phyloP scores from a whole-genome alignment of 805 yeast genomes.

The Wickerhamomyces ciferrii region DNA sequence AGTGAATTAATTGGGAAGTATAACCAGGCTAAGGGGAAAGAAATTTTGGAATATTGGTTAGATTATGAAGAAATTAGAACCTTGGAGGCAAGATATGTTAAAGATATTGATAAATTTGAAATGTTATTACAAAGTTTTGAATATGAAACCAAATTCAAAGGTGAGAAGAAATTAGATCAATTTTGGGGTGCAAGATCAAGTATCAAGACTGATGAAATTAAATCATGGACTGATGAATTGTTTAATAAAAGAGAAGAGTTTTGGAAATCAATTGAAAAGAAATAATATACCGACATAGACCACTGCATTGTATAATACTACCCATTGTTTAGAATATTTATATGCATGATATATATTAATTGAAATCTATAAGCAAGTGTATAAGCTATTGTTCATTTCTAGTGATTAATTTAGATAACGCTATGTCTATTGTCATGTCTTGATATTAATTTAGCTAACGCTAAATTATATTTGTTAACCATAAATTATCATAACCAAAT shows the following conservation, averaged over 20 bases:
- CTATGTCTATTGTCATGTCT: no score
- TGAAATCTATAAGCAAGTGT: no score
- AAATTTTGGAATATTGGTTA: conserved; percentile 69
- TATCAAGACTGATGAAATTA: conserved; percentile 69
- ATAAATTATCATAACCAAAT: conserved; percentile 84
- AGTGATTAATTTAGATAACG: no score
- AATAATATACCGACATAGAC: no score
- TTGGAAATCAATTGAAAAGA: conserved; percentile 24
- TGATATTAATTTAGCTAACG: no score
- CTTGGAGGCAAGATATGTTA: conserved; percentile 82
- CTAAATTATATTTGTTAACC: conserved; percentile 21
- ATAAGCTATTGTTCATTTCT: no score
- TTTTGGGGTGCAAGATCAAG: conserved; percentile 58
- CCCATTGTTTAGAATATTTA: no score
- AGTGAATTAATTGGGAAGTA: conserved; percentile 58
- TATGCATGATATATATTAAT: no score
- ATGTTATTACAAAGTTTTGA: conserved; percentile 78
- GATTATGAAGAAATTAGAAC: conserved; percentile 85
- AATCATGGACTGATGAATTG: conserved; percentile 60
- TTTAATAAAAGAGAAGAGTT: conserved; percentile 38
- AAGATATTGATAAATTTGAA: conserved; percentile 91
- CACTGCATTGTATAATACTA: no score
- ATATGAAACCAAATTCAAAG: conserved; percentile 66
- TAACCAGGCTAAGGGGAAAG: conserved; percentile 55
- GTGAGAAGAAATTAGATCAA: conserved; percentile 55